Evolutionary conservation across 169 alveolate genomes (phyloP).

Genomic region (Cyclospora cayetanensis): DNA sequence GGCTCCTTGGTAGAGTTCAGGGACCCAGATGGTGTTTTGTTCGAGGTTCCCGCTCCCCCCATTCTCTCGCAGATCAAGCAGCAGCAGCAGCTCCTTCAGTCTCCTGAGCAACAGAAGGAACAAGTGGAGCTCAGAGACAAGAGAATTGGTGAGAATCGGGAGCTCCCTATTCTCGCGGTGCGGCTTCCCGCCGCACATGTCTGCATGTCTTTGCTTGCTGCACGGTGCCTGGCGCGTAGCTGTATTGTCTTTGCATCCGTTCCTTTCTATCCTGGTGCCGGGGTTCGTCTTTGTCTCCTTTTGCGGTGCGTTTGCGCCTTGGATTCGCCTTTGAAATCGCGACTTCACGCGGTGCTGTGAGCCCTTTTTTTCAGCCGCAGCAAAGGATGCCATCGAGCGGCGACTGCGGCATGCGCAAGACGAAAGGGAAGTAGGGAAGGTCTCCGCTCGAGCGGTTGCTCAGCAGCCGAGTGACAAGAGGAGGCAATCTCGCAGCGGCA

Average conservation of each 20-base stretch:
- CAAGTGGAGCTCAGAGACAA: not conserved
- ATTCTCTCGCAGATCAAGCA: slow-evolving; percentile 49
- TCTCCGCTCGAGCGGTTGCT: not conserved
- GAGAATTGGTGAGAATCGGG: not conserved
- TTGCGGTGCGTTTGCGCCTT: too few relatives aligned
- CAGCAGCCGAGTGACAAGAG: not conserved
- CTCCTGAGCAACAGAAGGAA: not conserved
- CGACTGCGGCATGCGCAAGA: not conserved
- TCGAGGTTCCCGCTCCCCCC: slow-evolving; percentile 55
- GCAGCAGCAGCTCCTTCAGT: slow-evolving; percentile 44
- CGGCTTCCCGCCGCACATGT: too few relatives aligned
- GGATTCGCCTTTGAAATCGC: too few relatives aligned
- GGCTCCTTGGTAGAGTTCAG: slow-evolving; percentile 20
- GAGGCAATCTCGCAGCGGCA: not conserved
- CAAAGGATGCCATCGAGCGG: not conserved
- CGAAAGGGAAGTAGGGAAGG: not conserved
- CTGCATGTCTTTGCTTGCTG: not conserved
- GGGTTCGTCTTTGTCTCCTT: not conserved
- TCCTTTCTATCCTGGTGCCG: not conserved
- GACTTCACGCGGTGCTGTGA: too few relatives aligned
- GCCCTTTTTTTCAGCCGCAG: not conserved
- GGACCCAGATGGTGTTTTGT: slow-evolving; percentile 53
- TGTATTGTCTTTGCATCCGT: not conserved
- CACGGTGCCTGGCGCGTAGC: not conserved
- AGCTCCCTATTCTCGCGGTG: too few relatives aligned